Evolutionary conservation across 768 basidiomycete genomes (phyloP), one percentile per base, ranked within the genome.

Genomic region (Lenzites betulinus): DNA sequence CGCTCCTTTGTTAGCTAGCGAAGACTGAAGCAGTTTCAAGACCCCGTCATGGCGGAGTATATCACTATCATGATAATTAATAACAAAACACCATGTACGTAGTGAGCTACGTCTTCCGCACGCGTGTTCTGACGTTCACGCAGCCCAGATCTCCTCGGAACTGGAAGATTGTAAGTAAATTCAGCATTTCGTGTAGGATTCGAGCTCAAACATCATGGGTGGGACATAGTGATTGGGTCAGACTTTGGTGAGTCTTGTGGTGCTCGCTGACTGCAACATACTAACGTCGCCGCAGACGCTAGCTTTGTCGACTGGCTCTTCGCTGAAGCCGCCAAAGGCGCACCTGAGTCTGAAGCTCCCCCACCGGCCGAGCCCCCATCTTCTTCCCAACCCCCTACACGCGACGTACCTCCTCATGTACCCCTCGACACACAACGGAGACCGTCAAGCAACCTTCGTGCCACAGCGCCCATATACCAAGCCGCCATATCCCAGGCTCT

Each of bases 41-140:
- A 95, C 74, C 85, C 86, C 15, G 91, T 93, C 66, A 93, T 95
- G 92, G 92, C 93, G 2, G 93, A 95, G 74, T 95, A 93, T 69
- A 93, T 95, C 58, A 93, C 91, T 20, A 95, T 95, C 60, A 94
- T 95, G 93, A 83, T 95, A 48, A 93, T 94, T 65, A 95, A 95
- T 71, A 90, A 91, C 74, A 95, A 95, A 79, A 87, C 89, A 59
- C 74, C 84, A 63, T 83, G 91, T 88, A 66, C 35, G 86, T 76
- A 28, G 0, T 11, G 20, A 3, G 15, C 26, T 20, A 35, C n/a
- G 23, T 23, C 38, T 49, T 33, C 35, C 7, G 8, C 7, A 13
- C 20, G 20, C n/a, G 7, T 51, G 39, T 20, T n/a, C 42, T 51
- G 53, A 54, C 60, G 38, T 44, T 46, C 52, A 18, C 49, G 58